A percentile compares a stretch with the other conserved stretches of the same genome.
phyloP scores from a whole-genome alignment of 768 basidiomycete species.

The Macrocybe gigantea region DNA sequence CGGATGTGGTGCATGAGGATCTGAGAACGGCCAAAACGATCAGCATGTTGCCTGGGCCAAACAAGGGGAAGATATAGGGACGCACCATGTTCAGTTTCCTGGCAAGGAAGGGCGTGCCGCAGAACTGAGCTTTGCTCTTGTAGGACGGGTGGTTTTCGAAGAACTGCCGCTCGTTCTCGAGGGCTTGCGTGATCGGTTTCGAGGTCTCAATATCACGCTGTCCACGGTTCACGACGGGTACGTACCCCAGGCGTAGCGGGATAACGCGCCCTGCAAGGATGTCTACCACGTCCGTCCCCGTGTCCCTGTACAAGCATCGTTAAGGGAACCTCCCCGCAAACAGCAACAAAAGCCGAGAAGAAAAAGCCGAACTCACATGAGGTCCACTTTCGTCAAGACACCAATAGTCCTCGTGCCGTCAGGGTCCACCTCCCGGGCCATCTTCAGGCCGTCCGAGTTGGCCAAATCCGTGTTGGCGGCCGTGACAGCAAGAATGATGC shows the following conservation, averaged over 20 bases:
- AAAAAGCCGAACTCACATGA: slow-evolving; percentile 64
- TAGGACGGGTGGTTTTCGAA: slow-evolving; percentile 95
- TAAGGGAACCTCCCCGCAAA: slow-evolving; percentile 1
- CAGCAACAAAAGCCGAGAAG: background rate
- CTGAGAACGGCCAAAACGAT: slow-evolving; percentile 28
- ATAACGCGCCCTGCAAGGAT: slow-evolving; percentile 97
- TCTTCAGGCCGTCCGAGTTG: slow-evolving; percentile 94
- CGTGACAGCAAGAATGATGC: slow-evolving; percentile 95
- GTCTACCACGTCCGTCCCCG: slow-evolving; percentile 97
- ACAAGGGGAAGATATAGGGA: background rate
- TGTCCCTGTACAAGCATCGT: slow-evolving; percentile 63
- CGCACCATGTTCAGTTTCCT: slow-evolving; percentile 90
- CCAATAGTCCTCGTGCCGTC: slow-evolving; percentile 97
- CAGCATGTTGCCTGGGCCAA: background rate
- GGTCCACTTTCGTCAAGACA: slow-evolving; percentile 96
- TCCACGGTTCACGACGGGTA: slow-evolving; percentile 97
- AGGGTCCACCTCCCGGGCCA: slow-evolving; percentile 96
- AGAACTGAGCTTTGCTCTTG: slow-evolving; percentile 91
- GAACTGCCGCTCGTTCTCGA: slow-evolving; percentile 87
- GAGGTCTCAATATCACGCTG: slow-evolving; percentile 93
- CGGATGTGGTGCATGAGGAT: slow-evolving; percentile 99
- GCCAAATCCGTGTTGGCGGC: slow-evolving; percentile 96
- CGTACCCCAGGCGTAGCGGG: slow-evolving; percentile 93
- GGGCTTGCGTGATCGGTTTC: slow-evolving; percentile 78
- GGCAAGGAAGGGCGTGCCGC: slow-evolving; percentile 95